A percentile compares a stretch with the other conserved stretches of the same genome.
These are phyloP conservation scores for Boehmeria nivea DNA, from an alignment of 306 rosid species.

Conservation along the genomic window DNA sequence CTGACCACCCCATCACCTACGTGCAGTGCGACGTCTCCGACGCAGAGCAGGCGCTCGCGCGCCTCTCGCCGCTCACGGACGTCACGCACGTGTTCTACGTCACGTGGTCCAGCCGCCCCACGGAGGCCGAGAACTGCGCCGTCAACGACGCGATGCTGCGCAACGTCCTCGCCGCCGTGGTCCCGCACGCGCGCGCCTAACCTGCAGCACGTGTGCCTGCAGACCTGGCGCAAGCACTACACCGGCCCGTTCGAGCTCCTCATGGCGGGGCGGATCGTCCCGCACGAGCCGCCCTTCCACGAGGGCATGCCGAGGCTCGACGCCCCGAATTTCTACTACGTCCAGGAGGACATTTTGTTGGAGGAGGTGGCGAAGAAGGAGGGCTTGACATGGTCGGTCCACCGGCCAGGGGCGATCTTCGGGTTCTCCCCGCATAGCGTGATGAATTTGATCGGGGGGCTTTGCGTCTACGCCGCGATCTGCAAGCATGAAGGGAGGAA, in stretches of 20 bases:
- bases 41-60: constrained; percentile 29
- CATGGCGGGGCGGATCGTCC: constrained; percentile 26
- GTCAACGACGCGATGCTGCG: constrained; percentile 44
- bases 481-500: constrained; percentile 52
- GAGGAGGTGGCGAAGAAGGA: constrained; percentile 44
- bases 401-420: constrained; percentile 34
- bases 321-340: constrained; percentile 39
- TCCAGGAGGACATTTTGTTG: constrained; percentile 41
- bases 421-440: constrained; percentile 55
- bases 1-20: constrained; percentile 39
- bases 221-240: constrained; percentile 51
- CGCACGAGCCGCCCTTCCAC: constrained; percentile 43
- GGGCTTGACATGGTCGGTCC: constrained; percentile 53
- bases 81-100: constrained; percentile 57
- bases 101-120: constrained; percentile 35
- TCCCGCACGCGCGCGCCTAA: constrained; percentile 52
- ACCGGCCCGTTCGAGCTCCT: constrained; percentile 33
- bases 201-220: constrained; percentile 53
- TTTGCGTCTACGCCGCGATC: constrained; percentile 47
- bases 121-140: constrained; percentile 44
- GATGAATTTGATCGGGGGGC: constrained; percentile 37
- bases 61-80: constrained; percentile 47
- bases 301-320: constrained; percentile 44
- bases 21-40: constrained; percentile 60
- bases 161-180: constrained; percentile 46